A percentile compares a stretch with the other conserved stretches of the same genome.
Conservation (phyloP, 2,329 filamentous ascomycete genomes). For the Penicillium sclerotigenum region DNA sequence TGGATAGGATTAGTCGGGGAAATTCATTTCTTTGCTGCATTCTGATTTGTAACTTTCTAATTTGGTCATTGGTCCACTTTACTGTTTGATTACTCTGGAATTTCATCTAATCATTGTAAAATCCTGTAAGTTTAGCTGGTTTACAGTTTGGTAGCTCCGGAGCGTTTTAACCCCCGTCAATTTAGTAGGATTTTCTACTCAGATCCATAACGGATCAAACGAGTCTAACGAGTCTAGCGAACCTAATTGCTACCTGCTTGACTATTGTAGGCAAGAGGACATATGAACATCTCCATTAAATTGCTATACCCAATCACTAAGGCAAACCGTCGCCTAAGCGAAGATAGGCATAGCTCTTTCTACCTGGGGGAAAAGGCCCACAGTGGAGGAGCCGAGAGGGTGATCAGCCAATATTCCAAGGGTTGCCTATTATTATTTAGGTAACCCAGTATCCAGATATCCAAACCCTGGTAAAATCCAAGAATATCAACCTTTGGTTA, state of each 20-base stretch:
- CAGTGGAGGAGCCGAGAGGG: conserved; percentile 2
- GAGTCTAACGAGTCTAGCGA: not conserved
- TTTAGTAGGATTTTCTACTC: not conserved
- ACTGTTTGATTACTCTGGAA: not conserved
- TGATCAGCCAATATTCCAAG: not conserved
- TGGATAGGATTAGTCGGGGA: conserved; percentile 9
- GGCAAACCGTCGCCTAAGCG: not conserved
- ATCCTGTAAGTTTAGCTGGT: not conserved
- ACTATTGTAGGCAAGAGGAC: conserved; percentile 2
- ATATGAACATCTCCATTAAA: not conserved
- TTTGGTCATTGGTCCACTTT: conserved; percentile 1
- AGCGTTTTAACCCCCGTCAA: not conserved
- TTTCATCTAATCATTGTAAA: not conserved
- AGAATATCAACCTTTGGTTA: not conserved
- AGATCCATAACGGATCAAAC: too few relatives aligned
- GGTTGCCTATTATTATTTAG: not conserved
- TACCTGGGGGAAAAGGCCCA: not conserved
- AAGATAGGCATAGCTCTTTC: conserved; percentile 1
- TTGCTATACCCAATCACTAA: not conserved
- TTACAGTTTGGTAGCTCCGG: not conserved
- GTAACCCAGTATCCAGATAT: too few relatives aligned
- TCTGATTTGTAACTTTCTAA: conserved; percentile 13
- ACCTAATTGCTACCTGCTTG: not conserved
- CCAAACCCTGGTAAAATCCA: not conserved
- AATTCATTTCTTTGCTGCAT: conserved; percentile 9